These are phyloP conservation scores for Lyophyllum decastes DNA, from an alignment of 768 basidiomycete species.

Conservation along the genomic window DNA sequence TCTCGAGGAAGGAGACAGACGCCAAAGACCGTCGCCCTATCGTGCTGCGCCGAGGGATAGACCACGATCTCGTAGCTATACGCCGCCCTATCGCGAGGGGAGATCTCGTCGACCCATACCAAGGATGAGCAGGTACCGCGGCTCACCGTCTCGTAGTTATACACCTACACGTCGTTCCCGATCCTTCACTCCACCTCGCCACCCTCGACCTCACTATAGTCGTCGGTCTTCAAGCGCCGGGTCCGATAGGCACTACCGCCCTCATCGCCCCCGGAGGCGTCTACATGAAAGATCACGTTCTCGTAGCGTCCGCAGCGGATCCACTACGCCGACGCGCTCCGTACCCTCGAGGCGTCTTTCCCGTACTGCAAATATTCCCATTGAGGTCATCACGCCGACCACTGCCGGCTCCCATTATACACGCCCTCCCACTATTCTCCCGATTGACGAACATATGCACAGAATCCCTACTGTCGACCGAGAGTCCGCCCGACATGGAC, in stretches of 20 bases:
- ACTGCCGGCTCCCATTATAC: constrained; percentile 5
- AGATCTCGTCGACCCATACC: neutral
- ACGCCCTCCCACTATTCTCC: constrained; percentile 16
- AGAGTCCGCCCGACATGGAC: neutral
- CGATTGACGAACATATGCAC: constrained; percentile 4
- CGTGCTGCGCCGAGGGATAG: neutral
- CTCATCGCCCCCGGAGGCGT: neutral
- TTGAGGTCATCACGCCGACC: constrained; percentile 18
- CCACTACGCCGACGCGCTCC: neutral
- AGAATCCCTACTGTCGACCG: constrained; percentile 2
- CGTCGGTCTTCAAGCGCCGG: constrained; percentile 4
- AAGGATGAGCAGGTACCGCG: neutral
- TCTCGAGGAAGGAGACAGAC: neutral
- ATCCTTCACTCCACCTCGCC: constrained; percentile 4
- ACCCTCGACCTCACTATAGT: neutral
- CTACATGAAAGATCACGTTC: neutral
- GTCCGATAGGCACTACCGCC: neutral
- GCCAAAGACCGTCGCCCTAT: constrained; percentile 1
- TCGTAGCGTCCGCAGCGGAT: neutral
- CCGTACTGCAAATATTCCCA: constrained; percentile 5
- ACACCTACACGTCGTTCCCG: neutral
- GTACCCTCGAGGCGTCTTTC: neutral
- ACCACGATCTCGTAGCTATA: constrained; percentile 3
- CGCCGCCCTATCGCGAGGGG: constrained; percentile 5
- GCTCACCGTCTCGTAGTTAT: neutral